phyloP scores from a whole-genome alignment of 2,329 filamentous ascomycete genomes.

The Simplicillium aogashimaense region DNA sequence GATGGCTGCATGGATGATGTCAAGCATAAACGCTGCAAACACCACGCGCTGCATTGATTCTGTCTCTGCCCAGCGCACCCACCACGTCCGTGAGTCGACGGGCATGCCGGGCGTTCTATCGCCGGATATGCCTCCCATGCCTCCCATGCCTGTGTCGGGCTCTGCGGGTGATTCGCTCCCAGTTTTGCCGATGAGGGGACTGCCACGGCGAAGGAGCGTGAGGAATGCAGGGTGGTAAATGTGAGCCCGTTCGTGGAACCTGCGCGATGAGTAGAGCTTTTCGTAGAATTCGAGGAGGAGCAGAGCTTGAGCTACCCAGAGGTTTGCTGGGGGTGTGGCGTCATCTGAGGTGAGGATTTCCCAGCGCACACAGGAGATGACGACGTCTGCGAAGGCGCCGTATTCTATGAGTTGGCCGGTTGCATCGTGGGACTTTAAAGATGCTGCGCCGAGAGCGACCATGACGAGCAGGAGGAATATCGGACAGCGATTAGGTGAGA shows the following conservation, averaged over 20 bases:
- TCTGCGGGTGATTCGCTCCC: constrained; percentile 72
- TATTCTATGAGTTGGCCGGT: constrained; percentile 37
- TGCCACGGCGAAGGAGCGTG: constrained; percentile 75
- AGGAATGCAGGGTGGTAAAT: constrained; percentile 83
- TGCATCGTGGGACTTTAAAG: constrained; percentile 56
- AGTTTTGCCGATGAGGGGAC: constrained; percentile 71
- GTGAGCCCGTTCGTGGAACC: constrained; percentile 77
- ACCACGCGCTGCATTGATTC: constrained; percentile 81
- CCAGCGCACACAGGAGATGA: constrained; percentile 66
- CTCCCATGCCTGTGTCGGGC: constrained; percentile 7
- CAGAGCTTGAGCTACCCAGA: constrained; percentile 83
- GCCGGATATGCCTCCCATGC: background rate
- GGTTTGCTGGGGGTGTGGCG: constrained; percentile 70
- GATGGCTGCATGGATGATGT: constrained; percentile 83
- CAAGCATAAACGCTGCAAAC: constrained; percentile 82
- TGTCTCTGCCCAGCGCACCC: constrained; percentile 81
- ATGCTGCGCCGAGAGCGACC: constrained; percentile 75
- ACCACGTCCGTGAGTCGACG: constrained; percentile 46
- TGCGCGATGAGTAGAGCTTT: constrained; percentile 79
- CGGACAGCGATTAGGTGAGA: constrained; percentile 69
- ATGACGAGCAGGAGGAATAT: constrained; percentile 71
- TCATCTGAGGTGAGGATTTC: constrained; percentile 76
- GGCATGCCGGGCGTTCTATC: constrained; percentile 27
- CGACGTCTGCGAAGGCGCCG: constrained; percentile 43
- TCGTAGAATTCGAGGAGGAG: constrained; percentile 81